Percentiles rank a stretch among this genome's conserved stretches.
phyloP scores from a whole-genome alignment of 2,329 filamentous ascomycete genomes.

The Spiromastix sp. region DNA sequence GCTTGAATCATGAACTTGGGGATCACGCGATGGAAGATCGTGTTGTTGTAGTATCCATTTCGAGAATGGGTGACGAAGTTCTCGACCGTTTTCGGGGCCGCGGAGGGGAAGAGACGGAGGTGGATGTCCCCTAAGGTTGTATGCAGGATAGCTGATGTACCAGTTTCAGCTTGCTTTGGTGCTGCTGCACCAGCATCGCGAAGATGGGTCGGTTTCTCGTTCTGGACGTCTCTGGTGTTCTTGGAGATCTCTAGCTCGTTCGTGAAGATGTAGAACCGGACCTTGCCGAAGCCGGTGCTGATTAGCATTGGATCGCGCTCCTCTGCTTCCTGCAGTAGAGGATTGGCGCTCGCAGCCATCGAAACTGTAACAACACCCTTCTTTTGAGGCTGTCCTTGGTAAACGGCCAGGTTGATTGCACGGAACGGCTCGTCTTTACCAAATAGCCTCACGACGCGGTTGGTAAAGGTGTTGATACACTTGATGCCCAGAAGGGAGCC shows the following conservation, averaged over 20 bases:
- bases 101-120: slow-evolving; percentile 83
- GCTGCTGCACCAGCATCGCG: slow-evolving; percentile 40
- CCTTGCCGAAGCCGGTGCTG: slow-evolving; percentile 72
- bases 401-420: slow-evolving; percentile 70
- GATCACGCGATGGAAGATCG: slow-evolving; percentile 95
- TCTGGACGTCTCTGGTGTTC: slow-evolving; percentile 80
- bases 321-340: slow-evolving; percentile 84
- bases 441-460: slow-evolving; percentile 81
- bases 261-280: slow-evolving; percentile 96
- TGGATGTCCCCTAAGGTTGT: slow-evolving; percentile 92
- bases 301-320: slow-evolving; percentile 81
- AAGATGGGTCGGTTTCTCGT: slow-evolving; percentile 72
- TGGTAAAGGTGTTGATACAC: slow-evolving; percentile 91
- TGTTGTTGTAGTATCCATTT: slow-evolving; percentile 91
- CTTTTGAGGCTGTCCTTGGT: slow-evolving; percentile 91
- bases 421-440: slow-evolving; percentile 83
- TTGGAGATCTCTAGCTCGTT: slow-evolving; percentile 79
- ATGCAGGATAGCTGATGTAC: slow-evolving; percentile 74
- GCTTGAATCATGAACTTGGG: slow-evolving; percentile 95
- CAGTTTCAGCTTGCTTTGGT: slow-evolving; percentile 58
- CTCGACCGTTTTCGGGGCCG: slow-evolving; percentile 88
- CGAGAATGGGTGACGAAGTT: slow-evolving; percentile 92
- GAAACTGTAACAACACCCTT: slow-evolving; percentile 88
- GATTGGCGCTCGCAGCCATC: slow-evolving; percentile 94
- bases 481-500: slow-evolving; percentile 88